These are phyloP conservation scores for Collybiopsis luxurians DNA, from an alignment of 768 basidiomycete genomes.

Conservation along the genomic window DNA sequence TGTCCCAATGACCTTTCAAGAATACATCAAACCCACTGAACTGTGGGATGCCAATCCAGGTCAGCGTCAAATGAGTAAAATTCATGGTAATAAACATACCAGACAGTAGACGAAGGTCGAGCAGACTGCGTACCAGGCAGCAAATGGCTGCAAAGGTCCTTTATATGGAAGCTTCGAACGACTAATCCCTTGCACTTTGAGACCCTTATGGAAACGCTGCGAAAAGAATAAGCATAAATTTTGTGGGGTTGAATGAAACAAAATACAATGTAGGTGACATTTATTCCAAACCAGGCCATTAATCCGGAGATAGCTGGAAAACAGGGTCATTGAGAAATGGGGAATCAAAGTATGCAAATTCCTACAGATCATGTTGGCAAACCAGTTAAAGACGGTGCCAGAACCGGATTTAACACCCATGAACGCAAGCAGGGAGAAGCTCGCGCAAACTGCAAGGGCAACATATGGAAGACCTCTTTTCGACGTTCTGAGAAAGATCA, in stretches of 20 bases:
- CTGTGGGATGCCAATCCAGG: conserved; percentile 20
- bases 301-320: conserved; percentile 43
- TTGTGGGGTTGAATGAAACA: no score
- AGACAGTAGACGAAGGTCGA: conserved; percentile 52
- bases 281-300: conserved; percentile 81
- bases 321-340: conserved; percentile 44
- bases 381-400: conserved; percentile 77
- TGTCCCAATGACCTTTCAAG: conserved; percentile 49
- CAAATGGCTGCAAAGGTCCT: conserved; percentile 63
- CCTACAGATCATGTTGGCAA: conserved; percentile 69
- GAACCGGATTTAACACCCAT: conserved; percentile 73
- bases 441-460: conserved; percentile 64
- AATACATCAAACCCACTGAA: conserved; percentile 53
- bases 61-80: background rate
- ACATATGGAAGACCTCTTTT: conserved; percentile 74
- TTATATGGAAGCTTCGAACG: conserved; percentile 69
- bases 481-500: conserved; percentile 67
- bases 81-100: conserved; percentile 38
- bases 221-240: background rate
- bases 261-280: conserved; percentile 52
- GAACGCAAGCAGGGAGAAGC: conserved; percentile 72
- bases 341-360: conserved; percentile 27
- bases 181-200: conserved; percentile 77
- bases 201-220: conserved; percentile 80
- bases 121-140: conserved; percentile 56